Evolutionary conservation across 2,329 filamentous ascomycete genomes (phyloP).

Genomic region (Coniella vitis): DNA sequence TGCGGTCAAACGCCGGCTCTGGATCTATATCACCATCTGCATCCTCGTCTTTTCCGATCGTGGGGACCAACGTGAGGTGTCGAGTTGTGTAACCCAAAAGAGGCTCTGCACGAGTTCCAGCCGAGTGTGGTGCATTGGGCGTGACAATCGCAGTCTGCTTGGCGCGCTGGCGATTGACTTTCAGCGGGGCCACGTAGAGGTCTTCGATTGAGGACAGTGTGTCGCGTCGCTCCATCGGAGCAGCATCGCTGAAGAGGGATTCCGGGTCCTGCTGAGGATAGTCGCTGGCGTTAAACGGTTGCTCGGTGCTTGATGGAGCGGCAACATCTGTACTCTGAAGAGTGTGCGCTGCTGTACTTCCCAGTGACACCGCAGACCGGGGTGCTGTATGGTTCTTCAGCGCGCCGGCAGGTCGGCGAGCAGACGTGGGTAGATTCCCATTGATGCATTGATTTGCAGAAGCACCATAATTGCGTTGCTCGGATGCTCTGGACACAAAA

Average conservation of each 20-base stretch:
- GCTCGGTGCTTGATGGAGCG: no score
- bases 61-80: background rate
- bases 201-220: background rate
- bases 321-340: no score
- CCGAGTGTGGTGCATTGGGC: background rate
- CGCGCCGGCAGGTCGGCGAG: no score
- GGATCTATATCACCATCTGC: constrained; percentile 20
- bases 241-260: background rate
- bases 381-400: no score
- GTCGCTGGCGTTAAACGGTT: no score
- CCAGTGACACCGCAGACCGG: no score
- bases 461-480: no score
- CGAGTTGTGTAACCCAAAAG: background rate
- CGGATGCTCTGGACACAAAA: no score
- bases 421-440: no score
- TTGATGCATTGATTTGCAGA: no score
- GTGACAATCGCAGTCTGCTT: background rate
- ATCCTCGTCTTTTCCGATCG: background rate
- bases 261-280: background rate
- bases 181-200: background rate
- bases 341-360: no score
- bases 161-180: constrained; percentile 2
- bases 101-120: background rate
- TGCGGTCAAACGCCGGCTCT: constrained; percentile 19
- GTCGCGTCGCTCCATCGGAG: background rate